Evolutionary conservation across 495 filamentous ascomycete genomes (phyloP).

Genomic region (Penicillium odoratum): DNA sequence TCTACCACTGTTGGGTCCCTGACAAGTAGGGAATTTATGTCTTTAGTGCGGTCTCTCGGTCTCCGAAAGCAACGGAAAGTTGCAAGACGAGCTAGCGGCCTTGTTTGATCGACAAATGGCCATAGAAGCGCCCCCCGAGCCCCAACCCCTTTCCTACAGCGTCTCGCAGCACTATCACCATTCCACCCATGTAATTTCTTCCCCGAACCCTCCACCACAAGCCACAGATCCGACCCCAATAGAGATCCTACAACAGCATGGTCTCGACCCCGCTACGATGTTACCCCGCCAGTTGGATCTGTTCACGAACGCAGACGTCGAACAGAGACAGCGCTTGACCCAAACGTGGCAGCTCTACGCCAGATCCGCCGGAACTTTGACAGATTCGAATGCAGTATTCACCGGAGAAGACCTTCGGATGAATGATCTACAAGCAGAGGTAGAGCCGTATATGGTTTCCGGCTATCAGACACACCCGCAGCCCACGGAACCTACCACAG

Average conservation of each 20-base stretch:
- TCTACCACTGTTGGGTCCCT: background rate
- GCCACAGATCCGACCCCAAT: background rate
- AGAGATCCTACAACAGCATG: conserved; percentile 47
- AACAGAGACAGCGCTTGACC: conserved; percentile 59
- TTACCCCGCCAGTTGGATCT: conserved; percentile 59
- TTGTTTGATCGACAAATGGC: conserved; percentile 66
- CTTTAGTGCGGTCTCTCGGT: conserved; percentile 41
- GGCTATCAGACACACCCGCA: conserved; percentile 57
- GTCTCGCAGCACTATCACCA: conserved; percentile 77
- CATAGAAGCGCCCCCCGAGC: conserved; percentile 27
- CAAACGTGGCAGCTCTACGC: conserved; percentile 66
- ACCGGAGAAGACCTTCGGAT: conserved; percentile 51
- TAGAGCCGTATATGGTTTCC: conserved; percentile 70
- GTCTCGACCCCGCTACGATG: conserved; percentile 54
- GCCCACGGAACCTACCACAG: conserved; percentile 35
- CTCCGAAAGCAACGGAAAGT: conserved; percentile 47
- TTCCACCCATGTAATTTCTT: conserved; percentile 54
- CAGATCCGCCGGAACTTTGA: conserved; percentile 18
- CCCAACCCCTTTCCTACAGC: conserved; percentile 56
- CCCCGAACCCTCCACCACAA: conserved; percentile 1
- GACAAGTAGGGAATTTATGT: conserved; percentile 1
- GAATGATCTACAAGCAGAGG: conserved; percentile 35
- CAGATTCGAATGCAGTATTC: conserved; percentile 15
- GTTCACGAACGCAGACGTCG: conserved; percentile 58
- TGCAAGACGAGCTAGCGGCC: conserved; percentile 65